Evolutionary conservation across 805 yeast species (phyloP), one percentile per base, ranked within the genome.

Genomic region (Schwanniomyces vanrijiae): DNA sequence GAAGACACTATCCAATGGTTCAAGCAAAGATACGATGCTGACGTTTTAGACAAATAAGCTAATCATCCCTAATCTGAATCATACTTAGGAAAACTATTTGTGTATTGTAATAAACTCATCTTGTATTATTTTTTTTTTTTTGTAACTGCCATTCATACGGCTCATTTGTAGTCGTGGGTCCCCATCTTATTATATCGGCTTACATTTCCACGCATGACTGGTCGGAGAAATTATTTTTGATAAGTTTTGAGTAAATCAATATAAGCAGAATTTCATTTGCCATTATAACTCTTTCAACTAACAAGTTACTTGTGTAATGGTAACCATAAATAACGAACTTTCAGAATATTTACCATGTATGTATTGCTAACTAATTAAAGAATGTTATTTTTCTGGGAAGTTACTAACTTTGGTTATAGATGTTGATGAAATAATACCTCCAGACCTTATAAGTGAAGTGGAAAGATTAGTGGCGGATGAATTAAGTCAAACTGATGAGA

Each of bases 1-100:
- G 95, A 88, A 72, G 98, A 92, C 78, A 74, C 97, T 78, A 88
- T 94, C 76, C 78, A 82, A 75, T 94, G 99, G 99, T 94, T 94
- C 94, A 94, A 94, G 87, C 94, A 90, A 78, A 94, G 88, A 84
- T 94, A 92, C 85, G 99, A 94, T 80, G 99, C 99, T 75, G 95
- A 90, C 68, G 99, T 94, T 70, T 79, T 87, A 76, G 81, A 84
- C 81, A 86, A 86, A 78, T 85, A 84, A 75, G 60, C 62, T 47
- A 49, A 45, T 49, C 51, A 48, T 42, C 39, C n/a, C n/a, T 40
- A 42, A 40, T 43, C 42, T 25, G 25, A 26, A 40, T 44, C 44
- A 44, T 44, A 37, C 42, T 43, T 48, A 48, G 44, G 35, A 37
- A 31, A 37, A 37, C 42, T 37, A 21, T 43, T 37, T 43, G 40